A percentile compares a stretch with the other conserved stretches of the same genome.
phyloP scores from a whole-genome alignment of 2,329 filamentous ascomycete genomes.

The Cladosporium halotolerans region DNA sequence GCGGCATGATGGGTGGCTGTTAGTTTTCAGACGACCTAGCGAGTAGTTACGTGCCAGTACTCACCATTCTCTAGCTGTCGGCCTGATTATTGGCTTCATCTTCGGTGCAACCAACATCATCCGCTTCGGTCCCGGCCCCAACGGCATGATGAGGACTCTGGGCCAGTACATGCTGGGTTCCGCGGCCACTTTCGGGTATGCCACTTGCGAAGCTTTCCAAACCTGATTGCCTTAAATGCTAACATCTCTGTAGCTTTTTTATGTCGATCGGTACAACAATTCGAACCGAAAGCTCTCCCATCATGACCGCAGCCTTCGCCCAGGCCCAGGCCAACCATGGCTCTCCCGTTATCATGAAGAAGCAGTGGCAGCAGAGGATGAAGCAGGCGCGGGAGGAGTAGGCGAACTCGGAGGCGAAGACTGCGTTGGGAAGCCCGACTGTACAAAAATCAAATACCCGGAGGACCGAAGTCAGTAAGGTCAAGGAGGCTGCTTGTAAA shows the following conservation, averaged over 20 bases:
- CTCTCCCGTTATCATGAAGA: conserved; percentile 63
- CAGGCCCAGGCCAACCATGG: conserved; percentile 54
- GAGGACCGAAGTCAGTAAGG: too few species aligned
- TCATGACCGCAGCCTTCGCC: conserved; percentile 68
- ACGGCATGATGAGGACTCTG: conserved; percentile 87
- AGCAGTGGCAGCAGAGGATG: conserved; percentile 29
- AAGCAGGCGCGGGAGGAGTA: conserved; percentile 8
- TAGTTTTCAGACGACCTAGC: conserved; percentile 88
- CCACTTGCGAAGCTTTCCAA: conserved; percentile 1
- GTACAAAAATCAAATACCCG: too few species aligned
- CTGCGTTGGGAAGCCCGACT: too few species aligned
- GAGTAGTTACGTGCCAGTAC: conserved; percentile 74
- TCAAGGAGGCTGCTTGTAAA: too few species aligned
- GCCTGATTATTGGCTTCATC: conserved; percentile 94
- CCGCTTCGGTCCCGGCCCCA: conserved; percentile 84
- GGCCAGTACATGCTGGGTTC: conserved; percentile 97
- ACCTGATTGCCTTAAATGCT: conserved; percentile 11
- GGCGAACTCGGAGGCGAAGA: neutral
- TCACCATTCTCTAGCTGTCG: conserved; percentile 61
- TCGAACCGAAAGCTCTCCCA: conserved; percentile 77
- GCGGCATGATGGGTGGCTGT: conserved; percentile 97
- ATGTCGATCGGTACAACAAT: conserved; percentile 99
- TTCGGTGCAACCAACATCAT: conserved; percentile 91
- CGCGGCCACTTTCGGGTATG: conserved; percentile 90
- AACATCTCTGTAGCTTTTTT: conserved; percentile 63